phyloP scores from a whole-genome alignment of 805 yeast species.

The Maudiozyma barnettii region DNA sequence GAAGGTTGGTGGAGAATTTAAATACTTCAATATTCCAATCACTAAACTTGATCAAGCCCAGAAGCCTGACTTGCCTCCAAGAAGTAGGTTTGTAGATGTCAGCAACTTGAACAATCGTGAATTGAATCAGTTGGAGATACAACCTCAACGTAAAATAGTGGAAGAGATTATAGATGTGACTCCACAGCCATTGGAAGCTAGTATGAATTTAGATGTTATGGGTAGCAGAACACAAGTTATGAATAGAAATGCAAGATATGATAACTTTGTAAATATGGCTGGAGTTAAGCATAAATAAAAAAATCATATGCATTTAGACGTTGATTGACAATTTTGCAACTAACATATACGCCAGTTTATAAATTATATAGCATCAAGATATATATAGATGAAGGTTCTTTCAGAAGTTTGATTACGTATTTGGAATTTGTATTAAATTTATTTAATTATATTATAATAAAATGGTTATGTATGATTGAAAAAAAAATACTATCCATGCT shows the following conservation, averaged over 20 bases:
- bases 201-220: conserved; percentile 1
- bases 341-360: not conserved
- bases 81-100: not conserved
- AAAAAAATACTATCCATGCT: conserved; percentile 21
- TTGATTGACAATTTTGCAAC: not conserved
- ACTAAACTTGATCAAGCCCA: conserved; percentile 11
- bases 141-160: not conserved
- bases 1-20: conserved; percentile 11
- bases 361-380: not conserved
- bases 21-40: conserved; percentile 21
- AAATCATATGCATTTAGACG: not conserved
- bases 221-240: conserved; percentile 1
- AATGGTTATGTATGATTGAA: conserved; percentile 5
- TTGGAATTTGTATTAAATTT: conserved; percentile 2
- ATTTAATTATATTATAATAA: conserved; percentile 4
- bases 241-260: conserved; percentile 9
- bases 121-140: not conserved
- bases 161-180: not conserved
- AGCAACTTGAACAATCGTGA: not conserved
- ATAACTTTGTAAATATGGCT: conserved; percentile 17
- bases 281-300: not conserved
- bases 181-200: not conserved
- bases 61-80: not conserved
- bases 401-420: not conserved
- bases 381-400: not conserved